Conservation (phyloP, 2,329 filamentous ascomycete genomes). For the Fusarium brevicatenulatum region DNA sequence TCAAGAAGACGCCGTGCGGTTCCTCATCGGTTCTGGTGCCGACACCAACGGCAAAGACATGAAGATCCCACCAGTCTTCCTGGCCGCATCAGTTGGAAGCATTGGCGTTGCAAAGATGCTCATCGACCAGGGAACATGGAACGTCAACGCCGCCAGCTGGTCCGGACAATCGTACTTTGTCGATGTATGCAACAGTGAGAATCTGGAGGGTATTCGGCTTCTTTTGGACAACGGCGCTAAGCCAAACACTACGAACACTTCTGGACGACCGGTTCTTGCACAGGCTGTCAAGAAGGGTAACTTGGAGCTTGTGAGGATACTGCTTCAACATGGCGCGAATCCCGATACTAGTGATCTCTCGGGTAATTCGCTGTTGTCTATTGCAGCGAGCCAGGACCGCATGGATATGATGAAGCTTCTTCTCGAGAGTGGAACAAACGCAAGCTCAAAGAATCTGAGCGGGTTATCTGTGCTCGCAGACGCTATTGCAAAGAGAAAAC, state of each 20-base stretch:
- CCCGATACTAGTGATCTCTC: constrained; percentile 44
- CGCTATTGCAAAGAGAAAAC: constrained; percentile 46
- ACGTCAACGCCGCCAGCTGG: constrained; percentile 45
- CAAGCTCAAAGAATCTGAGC: constrained; percentile 42
- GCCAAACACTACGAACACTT: constrained; percentile 39
- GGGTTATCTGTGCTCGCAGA: constrained; percentile 50
- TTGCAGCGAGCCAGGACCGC: constrained; percentile 44
- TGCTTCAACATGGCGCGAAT: constrained; percentile 51
- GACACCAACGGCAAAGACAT: constrained; percentile 37
- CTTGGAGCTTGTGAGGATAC: constrained; percentile 42
- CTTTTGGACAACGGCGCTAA: constrained; percentile 48
- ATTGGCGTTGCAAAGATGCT: constrained; percentile 44
- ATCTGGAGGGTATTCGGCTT: constrained; percentile 43
- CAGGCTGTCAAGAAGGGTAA: constrained; percentile 44
- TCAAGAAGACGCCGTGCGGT: constrained; percentile 45
- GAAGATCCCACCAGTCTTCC: constrained; percentile 48
- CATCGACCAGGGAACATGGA: constrained; percentile 44
- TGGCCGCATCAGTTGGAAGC: constrained; percentile 47
- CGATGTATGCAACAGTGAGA: constrained; percentile 42
- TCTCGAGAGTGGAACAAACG: constrained; percentile 49
- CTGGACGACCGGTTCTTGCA: constrained; percentile 44
- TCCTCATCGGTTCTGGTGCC: constrained; percentile 49
- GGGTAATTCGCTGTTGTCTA: constrained; percentile 45
- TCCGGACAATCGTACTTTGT: constrained; percentile 47
- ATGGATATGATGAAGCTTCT: constrained; percentile 49